Evolutionary conservation across 208 protist species (phyloP).

Genomic region (Acanthamoeba triangularis): DNA sequence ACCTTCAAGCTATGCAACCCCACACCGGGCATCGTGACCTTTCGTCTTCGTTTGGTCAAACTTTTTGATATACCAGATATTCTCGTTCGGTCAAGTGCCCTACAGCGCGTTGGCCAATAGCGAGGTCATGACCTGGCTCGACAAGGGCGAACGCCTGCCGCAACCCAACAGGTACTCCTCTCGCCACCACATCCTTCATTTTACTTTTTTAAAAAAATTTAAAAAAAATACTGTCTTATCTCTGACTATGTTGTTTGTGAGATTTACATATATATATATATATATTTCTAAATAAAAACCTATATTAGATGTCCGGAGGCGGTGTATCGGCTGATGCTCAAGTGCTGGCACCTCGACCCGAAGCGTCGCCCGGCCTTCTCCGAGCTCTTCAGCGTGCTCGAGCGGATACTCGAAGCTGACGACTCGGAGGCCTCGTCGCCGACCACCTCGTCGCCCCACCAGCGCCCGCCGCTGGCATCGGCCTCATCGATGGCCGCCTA

Average conservation of each 20-base stretch:
- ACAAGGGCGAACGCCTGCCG: slow-evolving; percentile 4
- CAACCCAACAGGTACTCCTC: slow-evolving; percentile 6
- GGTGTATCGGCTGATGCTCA: slow-evolving; percentile 16
- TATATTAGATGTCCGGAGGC: neutral
- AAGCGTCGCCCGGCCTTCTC: neutral
- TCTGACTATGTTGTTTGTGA: too few species aligned
- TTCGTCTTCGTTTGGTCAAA: neutral
- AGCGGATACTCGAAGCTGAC: slow-evolving; percentile 14
- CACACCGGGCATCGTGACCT: too few species aligned
- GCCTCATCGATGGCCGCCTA: neutral
- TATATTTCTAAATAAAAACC: neutral
- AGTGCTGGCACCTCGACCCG: slow-evolving; percentile 1
- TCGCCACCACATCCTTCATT: neutral
- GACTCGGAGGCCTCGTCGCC: neutral
- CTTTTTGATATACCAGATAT: neutral
- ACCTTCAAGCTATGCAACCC: too few species aligned
- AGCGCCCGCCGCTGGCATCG: neutral
- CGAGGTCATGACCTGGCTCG: slow-evolving; percentile 47
- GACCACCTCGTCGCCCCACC: neutral
- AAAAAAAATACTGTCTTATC: too few species aligned
- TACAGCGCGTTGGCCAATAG: neutral
- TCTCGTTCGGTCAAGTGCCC: slow-evolving; percentile 36
- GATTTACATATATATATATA: too few species aligned
- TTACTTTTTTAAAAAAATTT: neutral
- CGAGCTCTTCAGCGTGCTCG: neutral